phyloP scores from a whole-genome alignment of 371 early-diverging fungal genomes.

The Massospora cicadina region DNA sequence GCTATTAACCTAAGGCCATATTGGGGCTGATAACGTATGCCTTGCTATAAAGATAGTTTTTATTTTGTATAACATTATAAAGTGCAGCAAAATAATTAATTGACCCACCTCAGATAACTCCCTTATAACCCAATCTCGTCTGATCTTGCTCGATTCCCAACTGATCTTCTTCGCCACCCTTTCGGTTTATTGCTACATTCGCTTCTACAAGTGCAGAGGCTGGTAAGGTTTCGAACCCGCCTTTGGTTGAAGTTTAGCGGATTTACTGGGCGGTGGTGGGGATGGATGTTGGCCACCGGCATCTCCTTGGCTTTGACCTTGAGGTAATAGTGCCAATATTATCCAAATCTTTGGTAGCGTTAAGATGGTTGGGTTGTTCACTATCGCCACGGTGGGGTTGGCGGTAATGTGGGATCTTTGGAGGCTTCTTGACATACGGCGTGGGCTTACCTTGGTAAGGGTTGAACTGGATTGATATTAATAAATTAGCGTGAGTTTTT shows the following conservation, averaged over 20 bases:
- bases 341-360: constrained; percentile 29
- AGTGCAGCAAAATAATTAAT: not conserved
- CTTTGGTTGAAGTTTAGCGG: constrained; percentile 18
- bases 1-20: no score
- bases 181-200: constrained; percentile 65
- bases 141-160: constrained; percentile 88
- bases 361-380: constrained; percentile 90
- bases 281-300: constrained; percentile 54
- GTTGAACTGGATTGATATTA: not conserved
- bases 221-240: constrained; percentile 19
- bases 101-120: constrained; percentile 46
- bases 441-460: constrained; percentile 49
- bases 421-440: constrained; percentile 66
- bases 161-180: constrained; percentile 71
- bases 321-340: constrained; percentile 23
- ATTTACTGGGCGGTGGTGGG: constrained; percentile 49
- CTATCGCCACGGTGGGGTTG: constrained; percentile 64
- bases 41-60: no score
- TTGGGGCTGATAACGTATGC: no score
- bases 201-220: constrained; percentile 64
- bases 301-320: constrained; percentile 40
- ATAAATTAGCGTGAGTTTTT: constrained; percentile 15
- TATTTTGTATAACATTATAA: no score
- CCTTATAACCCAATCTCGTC: constrained; percentile 72
- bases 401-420: constrained; percentile 82